Base-by-base conservation (phyloP, 257 asterid species). In the Solanum gandarillasii region DNA sequence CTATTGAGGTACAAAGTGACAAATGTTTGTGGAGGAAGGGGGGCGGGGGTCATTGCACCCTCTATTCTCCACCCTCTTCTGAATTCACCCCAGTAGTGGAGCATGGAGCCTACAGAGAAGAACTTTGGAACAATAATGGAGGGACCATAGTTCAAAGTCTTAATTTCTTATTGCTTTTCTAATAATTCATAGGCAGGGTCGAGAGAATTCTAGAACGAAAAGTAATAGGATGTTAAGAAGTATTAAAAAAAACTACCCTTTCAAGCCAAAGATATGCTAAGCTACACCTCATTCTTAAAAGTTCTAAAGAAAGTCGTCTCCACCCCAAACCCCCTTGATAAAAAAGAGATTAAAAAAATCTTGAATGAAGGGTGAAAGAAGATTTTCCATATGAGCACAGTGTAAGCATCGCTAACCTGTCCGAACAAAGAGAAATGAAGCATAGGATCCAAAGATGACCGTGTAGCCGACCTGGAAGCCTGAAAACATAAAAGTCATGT, bases 381-480 rank as follows among this genome's bases (percentile, higher is more conserved):
- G 4, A 12, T 76, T 78, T 58, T 79, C 62, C 84, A 41, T 41
- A 79, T 43, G 84, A 81, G 11, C 55, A 14, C 14, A 23, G 41
- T 23, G 35, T 34, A 88, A 83, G 73, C 82, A 91, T 83, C 52
- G 60, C 95, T 29, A 85, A 95, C 99, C 99, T 72, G 98, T 97
- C 68, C 99, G 99, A 86, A 94, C 90, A 87, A 95, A 92, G 88
- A 97, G 94, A 93, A 96, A 97, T 20, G 99, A 95, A 0, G 98
- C 99, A 89, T 94, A 97, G 20, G 96, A 94, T 89, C 99, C 99
- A 87, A 97, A 96, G 87, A 97, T 89, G 88, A 96, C 95, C 52
- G 98, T 97, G 94, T 97, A 97, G 87, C 95, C 97, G 65, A 96
- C 94, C 93, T 97, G 99, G 93, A 96, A 93, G 90, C 98, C 99